Evolutionary conservation across 1,284 basidiomycete species (phyloP).

Genomic region (Boletus sp.): DNA sequence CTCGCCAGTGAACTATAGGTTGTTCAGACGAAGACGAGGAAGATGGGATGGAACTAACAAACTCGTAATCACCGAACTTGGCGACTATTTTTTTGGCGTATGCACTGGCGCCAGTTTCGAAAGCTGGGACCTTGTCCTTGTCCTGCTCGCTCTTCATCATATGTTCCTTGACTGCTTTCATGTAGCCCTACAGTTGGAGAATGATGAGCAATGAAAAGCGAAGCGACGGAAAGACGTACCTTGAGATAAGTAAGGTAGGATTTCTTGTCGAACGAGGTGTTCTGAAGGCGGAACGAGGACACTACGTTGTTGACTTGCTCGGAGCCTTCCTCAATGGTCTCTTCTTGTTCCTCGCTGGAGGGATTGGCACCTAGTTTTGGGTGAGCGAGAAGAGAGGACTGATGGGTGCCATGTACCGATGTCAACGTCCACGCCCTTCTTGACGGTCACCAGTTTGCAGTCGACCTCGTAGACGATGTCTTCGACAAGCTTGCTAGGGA

Average conservation of each 20-base stretch:
- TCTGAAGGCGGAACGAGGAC: constrained; percentile 90
- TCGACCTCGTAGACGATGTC: constrained; percentile 92
- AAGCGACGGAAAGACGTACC: constrained; percentile 43
- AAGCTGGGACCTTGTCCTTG: constrained; percentile 75
- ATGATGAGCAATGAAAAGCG: constrained; percentile 20
- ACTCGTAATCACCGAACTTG: constrained; percentile 93
- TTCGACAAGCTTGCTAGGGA: constrained; percentile 76
- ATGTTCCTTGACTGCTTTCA: constrained; percentile 78
- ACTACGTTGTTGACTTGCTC: constrained; percentile 88
- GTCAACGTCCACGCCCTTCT: constrained; percentile 83
- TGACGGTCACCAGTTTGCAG: constrained; percentile 76
- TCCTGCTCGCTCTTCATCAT: constrained; percentile 61
- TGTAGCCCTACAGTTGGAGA: constrained; percentile 61
- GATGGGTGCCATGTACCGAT: constrained; percentile 60
- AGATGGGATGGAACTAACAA: constrained; percentile 50
- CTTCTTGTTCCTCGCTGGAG: constrained; percentile 87
- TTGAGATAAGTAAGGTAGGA: constrained; percentile 87
- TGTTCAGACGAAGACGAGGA: not conserved
- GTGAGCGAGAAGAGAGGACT: constrained; percentile 10
- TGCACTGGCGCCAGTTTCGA: constrained; percentile 82
- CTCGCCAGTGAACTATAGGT: constrained; percentile 81
- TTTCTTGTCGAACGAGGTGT: constrained; percentile 93
- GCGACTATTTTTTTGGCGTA: constrained; percentile 89
- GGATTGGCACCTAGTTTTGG: constrained; percentile 77
- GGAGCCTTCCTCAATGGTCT: constrained; percentile 83